Evolutionary conservation across 2,329 filamentous ascomycete genomes (phyloP).

Genomic region (Phialemoniopsis sp.): DNA sequence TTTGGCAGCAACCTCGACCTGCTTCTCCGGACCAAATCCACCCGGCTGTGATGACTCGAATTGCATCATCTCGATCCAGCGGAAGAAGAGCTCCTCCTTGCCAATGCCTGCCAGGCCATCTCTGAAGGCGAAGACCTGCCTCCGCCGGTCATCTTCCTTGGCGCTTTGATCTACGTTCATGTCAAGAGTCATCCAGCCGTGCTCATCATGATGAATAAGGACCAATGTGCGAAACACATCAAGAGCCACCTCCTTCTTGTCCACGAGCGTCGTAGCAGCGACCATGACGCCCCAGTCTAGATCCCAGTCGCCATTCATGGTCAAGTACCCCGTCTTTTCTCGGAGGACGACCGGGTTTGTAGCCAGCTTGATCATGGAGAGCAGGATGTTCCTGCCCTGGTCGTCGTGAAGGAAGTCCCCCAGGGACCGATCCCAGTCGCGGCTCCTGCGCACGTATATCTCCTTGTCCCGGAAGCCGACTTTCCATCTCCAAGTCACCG

Average conservation of each 20-base stretch:
- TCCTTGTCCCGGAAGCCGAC: constrained; percentile 77
- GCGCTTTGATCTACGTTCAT: constrained; percentile 37
- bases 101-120: constrained; percentile 70
- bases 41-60: constrained; percentile 77
- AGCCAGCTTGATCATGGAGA: constrained; percentile 61
- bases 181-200: constrained; percentile 69
- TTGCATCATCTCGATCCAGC: constrained; percentile 90
- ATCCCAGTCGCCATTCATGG: constrained; percentile 83
- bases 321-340: constrained; percentile 81
- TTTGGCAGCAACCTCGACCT: constrained; percentile 67
- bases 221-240: constrained; percentile 70
- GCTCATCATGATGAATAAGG: constrained; percentile 62
- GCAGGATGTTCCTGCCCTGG: constrained; percentile 50
- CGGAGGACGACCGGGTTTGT: constrained; percentile 63
- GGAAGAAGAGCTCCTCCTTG: constrained; percentile 86
- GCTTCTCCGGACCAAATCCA: constrained; percentile 72
- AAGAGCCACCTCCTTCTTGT: constrained; percentile 53
- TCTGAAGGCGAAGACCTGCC: constrained; percentile 77
- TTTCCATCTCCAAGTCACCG: constrained; percentile 67
- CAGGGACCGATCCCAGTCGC: constrained; percentile 57
- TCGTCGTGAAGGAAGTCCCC: constrained; percentile 49
- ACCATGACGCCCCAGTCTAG: constrained; percentile 83
- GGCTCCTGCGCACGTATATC: constrained; percentile 74
- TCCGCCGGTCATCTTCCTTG: constrained; percentile 59
- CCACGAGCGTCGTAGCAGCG: constrained; percentile 64